phyloP scores from a whole-genome alignment of 225 moss, liverwort and hornwort genomes.

The Sphagnum tenellum region DNA sequence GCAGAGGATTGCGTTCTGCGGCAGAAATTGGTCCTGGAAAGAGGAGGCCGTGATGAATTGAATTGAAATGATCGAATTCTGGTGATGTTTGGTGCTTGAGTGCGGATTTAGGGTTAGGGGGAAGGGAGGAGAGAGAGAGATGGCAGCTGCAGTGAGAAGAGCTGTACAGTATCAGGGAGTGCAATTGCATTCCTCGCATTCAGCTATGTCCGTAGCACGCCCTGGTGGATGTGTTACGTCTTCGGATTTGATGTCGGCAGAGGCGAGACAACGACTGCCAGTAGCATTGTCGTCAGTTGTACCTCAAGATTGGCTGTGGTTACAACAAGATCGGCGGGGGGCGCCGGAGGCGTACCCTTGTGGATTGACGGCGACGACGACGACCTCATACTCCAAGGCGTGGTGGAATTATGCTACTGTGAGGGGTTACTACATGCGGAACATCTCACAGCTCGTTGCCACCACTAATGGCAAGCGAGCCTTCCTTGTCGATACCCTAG shows the following conservation, averaged over 20 bases:
- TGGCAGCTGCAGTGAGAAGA: constrained; percentile 76
- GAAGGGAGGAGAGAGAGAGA: constrained; percentile 7
- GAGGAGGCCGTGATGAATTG: too few relatives aligned
- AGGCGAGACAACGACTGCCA: constrained; percentile 41
- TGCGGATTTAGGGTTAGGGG: constrained; percentile 2
- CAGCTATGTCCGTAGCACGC: constrained; percentile 28
- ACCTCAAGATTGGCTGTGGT: constrained; percentile 31
- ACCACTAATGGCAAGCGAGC: constrained; percentile 79
- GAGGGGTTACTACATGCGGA: constrained; percentile 82
- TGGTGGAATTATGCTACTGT: constrained; percentile 70
- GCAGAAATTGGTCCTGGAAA: too few relatives aligned
- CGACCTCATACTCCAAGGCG: not conserved
- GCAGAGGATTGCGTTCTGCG: too few relatives aligned
- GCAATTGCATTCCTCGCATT: constrained; percentile 62
- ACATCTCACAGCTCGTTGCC: constrained; percentile 90
- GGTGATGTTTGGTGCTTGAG: constrained; percentile 2
- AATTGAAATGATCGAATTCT: too few relatives aligned
- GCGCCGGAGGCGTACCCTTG: constrained; percentile 9
- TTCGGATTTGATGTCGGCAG: constrained; percentile 38
- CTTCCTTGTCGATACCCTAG: constrained; percentile 91
- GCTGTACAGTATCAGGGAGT: constrained; percentile 53
- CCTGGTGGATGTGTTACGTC: constrained; percentile 16
- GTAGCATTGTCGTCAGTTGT: constrained; percentile 13
- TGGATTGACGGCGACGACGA: constrained; percentile 38
- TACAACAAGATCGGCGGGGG: constrained; percentile 44